Evolutionary conservation across 1,284 basidiomycete genomes (phyloP), one percentile per base, ranked within the genome.

Genomic region (Butyriboletus appendiculatus): DNA sequence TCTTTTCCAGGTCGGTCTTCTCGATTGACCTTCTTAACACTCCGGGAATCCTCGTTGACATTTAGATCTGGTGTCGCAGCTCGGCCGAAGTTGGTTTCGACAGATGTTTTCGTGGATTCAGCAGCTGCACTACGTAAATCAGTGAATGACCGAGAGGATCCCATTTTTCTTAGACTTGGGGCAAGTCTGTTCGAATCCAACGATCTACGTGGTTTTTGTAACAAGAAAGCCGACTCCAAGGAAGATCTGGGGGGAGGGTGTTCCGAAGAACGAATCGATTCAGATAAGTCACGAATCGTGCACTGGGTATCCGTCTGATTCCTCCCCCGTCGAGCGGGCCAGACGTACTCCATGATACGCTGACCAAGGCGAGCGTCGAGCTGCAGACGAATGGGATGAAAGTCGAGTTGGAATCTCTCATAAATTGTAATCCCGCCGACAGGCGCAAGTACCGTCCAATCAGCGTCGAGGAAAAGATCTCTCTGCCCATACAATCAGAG

Each of bases 351-450:
- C 82, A 94, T 87, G 59, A 98, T 88, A 56, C 86, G 81, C 24
- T 81, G 80, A 5, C 94, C 96, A 28, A 97, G 81, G 59, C 81
- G 80, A 40, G 91, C 85, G 72, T 96, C 94, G 46, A 97, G 80
- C 64, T 95, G 92, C 16, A 98, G 78, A 45, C 90, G 86, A 63
- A 98, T 81, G 0, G 96, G 96, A 70, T 97, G 92, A 49, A 97
- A 75, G 43, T 85, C 84, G 44, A 97, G 74, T 58, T 91, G 85
- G 64, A 97, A 93, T 30, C 82, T 79, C 70, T 94, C 88, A 66
- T 96, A 89, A 59, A 98, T 94, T 9, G 88, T 83, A 61, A 99
- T 98, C 11, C 96, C 96, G 24, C 94, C 96, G 5, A 98, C 94
- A 3, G 95, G 91, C 0, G 93, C 84, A n/a, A 94, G 76, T 20